Evolutionary conservation across 768 basidiomycete genomes (phyloP).

Genomic region (Boletus rufocinnamomeus): DNA sequence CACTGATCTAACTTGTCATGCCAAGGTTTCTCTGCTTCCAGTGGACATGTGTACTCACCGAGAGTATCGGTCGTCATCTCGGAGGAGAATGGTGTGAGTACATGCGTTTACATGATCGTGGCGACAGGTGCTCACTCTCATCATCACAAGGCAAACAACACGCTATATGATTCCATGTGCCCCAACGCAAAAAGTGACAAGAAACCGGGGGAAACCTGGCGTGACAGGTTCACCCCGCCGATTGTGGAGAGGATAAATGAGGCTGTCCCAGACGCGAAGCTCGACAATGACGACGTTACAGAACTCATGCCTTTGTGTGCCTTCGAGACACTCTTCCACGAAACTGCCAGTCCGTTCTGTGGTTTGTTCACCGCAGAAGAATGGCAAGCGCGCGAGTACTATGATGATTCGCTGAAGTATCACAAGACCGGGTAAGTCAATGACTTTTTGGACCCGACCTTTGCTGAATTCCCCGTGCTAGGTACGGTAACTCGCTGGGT

Average conservation of each 20-base stretch:
- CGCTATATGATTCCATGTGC: constrained; percentile 68
- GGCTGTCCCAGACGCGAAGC: constrained; percentile 61
- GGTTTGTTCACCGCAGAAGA: constrained; percentile 64
- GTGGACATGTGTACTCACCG: constrained; percentile 46
- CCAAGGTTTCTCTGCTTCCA: constrained; percentile 63
- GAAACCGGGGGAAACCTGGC: constrained; percentile 53
- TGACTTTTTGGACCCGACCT: background rate
- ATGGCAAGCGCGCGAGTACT: constrained; percentile 68
- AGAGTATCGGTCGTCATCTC: constrained; percentile 54
- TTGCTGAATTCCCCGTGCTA: constrained; percentile 27
- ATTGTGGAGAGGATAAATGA: constrained; percentile 61
- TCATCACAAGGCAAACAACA: constrained; percentile 54
- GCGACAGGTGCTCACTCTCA: background rate
- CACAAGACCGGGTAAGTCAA: constrained; percentile 66
- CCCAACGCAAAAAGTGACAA: constrained; percentile 52
- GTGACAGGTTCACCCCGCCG: constrained; percentile 50
- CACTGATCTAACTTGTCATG: constrained; percentile 2
- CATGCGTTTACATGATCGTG: background rate
- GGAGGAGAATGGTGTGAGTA: constrained; percentile 47
- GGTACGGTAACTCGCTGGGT: constrained; percentile 69
- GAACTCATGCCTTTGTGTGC: constrained; percentile 74
- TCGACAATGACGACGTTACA: constrained; percentile 55
- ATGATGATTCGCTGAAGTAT: constrained; percentile 73
- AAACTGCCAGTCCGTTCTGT: constrained; percentile 65
- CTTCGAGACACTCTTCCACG: no score